Evolutionary conservation across 768 basidiomycete genomes (phyloP), one percentile per base, ranked within the genome.

Genomic region (Lyophyllum decastes): DNA sequence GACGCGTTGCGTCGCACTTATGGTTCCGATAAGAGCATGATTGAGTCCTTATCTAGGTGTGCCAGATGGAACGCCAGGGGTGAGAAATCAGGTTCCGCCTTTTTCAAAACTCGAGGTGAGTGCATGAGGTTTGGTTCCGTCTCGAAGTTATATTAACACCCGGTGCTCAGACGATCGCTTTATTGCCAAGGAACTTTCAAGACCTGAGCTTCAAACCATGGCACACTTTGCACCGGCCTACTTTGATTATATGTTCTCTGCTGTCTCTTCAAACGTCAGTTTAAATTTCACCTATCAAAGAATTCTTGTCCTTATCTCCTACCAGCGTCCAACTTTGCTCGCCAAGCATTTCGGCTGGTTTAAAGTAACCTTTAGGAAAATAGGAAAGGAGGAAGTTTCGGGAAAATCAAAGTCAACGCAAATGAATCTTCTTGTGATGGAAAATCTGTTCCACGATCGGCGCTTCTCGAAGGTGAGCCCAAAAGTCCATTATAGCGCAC

Each of bases 261-360:
- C 94, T 2, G 87, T 97, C 17, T 84, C 86, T 52, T 88, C 88
- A 35, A 86, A 92, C 63, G 95, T 95, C 33, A 57, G 89, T n/a
- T n/a, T n/a, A n/a, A n/a, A n/a, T 75, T 10, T 41, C 11, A 6
- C 49, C 30, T 47, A 47, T 58, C 43, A 34, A 33, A 46, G 22
- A 49, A 54, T 24, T 50, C 58, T 9, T 47, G 49, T 44, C 48
- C 58, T 57, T 34, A 64, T 38, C 56, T 68, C n/a, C 49, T 25
- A 1, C 33, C 64, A 96, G 93, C 90, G 94, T 14, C 96, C 96
- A 0, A 98, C 96, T 0, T 80, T 97, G 0, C 79, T 99, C 5
- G 96, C 97, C 33, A 98, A 98, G 74, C 90, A 98, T 52, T 96
- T 97, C 60, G 97, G 97, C 0, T 95, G 95, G 66, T 99, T 91